These are phyloP conservation scores for Eucalyptus erythrocorys DNA, from an alignment of 345 rosid species.

Conservation along the genomic window DNA sequence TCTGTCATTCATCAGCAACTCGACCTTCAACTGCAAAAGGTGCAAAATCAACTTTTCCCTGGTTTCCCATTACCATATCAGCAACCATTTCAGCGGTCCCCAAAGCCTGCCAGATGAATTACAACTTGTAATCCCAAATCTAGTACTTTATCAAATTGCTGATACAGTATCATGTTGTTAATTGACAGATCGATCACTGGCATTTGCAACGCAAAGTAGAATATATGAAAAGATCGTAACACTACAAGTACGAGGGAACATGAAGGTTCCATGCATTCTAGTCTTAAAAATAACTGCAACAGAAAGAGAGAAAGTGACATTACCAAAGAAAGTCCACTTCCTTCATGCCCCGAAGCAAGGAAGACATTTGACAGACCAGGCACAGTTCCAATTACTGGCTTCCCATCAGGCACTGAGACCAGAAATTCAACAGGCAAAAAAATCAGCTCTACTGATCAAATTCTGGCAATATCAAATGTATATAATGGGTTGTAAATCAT, in stretches of 20 bases:
- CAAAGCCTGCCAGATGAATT: conserved; percentile 40
- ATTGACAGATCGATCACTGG: not conserved
- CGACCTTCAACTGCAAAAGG: conserved; percentile 43
- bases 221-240: not conserved
- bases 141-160: not conserved
- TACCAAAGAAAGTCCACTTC: conserved; percentile 89
- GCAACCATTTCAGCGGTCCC: conserved; percentile 86
- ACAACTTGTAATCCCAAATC: not conserved
- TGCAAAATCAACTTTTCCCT: conserved; percentile 27
- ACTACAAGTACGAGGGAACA: not conserved
- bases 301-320: not conserved
- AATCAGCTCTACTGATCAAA: not conserved
- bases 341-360: conserved; percentile 95
- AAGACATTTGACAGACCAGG: conserved; percentile 56
- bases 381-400: conserved; percentile 66
- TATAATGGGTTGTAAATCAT: not conserved
- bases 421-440: not conserved
- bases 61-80: conserved; percentile 61
- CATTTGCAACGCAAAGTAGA: not conserved
- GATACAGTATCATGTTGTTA: not conserved
- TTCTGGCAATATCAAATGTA: not conserved
- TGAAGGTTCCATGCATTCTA: not conserved
- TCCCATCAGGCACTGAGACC: conserved; percentile 82
- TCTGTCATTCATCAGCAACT: conserved; percentile 2
- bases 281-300: not conserved